Percentiles rank a stretch among this genome's conserved stretches.
Conservation (phyloP, 2,329 filamentous ascomycete species). For the Thielaviopsis punctulata region DNA sequence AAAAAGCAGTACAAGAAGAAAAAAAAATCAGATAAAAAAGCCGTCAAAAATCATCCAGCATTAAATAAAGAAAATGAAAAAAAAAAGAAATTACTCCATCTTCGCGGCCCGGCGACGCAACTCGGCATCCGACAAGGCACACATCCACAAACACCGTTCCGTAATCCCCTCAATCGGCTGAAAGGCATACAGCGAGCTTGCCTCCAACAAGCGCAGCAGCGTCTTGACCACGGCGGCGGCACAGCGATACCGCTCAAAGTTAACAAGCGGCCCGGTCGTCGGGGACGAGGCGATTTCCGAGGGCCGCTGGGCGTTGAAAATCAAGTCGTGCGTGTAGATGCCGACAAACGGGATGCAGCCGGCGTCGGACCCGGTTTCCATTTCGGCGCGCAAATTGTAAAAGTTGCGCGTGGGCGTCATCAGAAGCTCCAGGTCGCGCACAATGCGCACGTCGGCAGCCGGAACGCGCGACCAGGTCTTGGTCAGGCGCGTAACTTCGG, state of each 20-base stretch:
- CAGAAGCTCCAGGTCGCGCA: conserved; percentile 52
- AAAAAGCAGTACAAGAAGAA: background rate
- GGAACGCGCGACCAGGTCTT: conserved; percentile 59
- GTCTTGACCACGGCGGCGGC: conserved; percentile 66
- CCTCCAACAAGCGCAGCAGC: conserved; percentile 59
- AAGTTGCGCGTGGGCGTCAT: conserved; percentile 68
- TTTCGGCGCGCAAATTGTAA: conserved; percentile 57
- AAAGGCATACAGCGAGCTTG: conserved; percentile 58
- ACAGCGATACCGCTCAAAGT: conserved; percentile 67
- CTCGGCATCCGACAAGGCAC: conserved; percentile 58
- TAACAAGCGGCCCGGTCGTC: conserved; percentile 51
- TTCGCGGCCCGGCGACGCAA: conserved; percentile 39
- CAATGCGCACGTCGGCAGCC: conserved; percentile 42
- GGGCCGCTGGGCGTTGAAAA: conserved; percentile 66
- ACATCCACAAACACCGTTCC: conserved; percentile 73
- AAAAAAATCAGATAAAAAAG: background rate
- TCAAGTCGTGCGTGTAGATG: conserved; percentile 67
- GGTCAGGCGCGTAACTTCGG: conserved; percentile 49
- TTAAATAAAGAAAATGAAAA: background rate
- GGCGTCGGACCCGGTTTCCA: conserved; percentile 50
- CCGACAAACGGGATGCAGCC: conserved; percentile 76
- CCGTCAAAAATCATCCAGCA: background rate
- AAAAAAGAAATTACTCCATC: conserved; percentile 23
- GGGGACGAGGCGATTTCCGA: conserved; percentile 54
- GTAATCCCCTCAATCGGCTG: conserved; percentile 60